Percentiles rank a stretch among this genome's conserved stretches.
These are phyloP conservation scores for Phialophora macrospora DNA, from an alignment of 2,329 filamentous ascomycete genomes.

Conservation along the genomic window DNA sequence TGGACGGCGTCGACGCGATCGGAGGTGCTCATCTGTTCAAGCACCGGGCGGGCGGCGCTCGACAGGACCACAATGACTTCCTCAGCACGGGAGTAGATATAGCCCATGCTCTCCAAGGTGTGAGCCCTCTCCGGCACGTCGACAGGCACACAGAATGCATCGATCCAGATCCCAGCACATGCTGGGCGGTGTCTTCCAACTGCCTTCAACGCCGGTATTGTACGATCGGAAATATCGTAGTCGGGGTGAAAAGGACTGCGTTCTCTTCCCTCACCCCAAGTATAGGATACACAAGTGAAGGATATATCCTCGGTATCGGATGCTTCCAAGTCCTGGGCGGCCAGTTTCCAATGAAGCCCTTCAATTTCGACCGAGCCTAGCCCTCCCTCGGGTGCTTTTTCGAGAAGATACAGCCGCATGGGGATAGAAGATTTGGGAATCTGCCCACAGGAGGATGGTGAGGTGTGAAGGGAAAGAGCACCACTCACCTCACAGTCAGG, in stretches of 20 bases:
- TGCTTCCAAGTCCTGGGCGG: slow-evolving; percentile 11
- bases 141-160: slow-evolving; percentile 26
- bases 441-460: background rate
- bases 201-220: slow-evolving; percentile 19
- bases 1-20: slow-evolving; percentile 4
- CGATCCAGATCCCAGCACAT: slow-evolving; percentile 20
- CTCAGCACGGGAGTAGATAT: slow-evolving; percentile 19
- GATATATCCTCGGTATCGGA: slow-evolving; percentile 2
- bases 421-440: background rate
- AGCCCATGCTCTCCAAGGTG: slow-evolving; percentile 30
- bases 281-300: slow-evolving; percentile 27
- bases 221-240: slow-evolving; percentile 15
- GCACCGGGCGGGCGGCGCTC: slow-evolving; percentile 7
- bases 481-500: background rate
- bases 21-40: slow-evolving; percentile 17
- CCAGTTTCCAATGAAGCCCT: slow-evolving; percentile 4
- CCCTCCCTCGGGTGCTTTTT: slow-evolving; percentile 5
- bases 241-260: slow-evolving; percentile 10
- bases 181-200: slow-evolving; percentile 2
- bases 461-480: background rate
- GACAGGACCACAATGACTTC: slow-evolving; percentile 24
- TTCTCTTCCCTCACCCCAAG: slow-evolving; percentile 18
- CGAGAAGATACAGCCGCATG: slow-evolving; percentile 17
- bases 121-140: slow-evolving; percentile 2
- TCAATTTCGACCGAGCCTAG: slow-evolving; percentile 12